These are phyloP conservation scores for Vitis amurensis DNA, from an alignment of 164 flowering plant species.

Conservation along the genomic window DNA sequence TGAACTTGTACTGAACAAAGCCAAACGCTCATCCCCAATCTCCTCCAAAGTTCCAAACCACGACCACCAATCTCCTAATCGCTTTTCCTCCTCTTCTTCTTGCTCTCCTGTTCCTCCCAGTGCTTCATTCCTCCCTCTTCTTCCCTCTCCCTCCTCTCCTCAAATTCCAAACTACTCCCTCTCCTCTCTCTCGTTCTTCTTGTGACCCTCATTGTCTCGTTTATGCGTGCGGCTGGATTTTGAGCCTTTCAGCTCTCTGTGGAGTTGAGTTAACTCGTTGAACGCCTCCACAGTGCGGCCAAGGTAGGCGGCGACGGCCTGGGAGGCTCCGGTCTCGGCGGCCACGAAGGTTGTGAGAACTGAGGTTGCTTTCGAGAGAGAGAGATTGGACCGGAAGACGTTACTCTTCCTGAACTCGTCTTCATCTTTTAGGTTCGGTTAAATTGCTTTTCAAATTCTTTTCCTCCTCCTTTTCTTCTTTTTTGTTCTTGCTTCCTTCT, in stretches of 20 bases:
- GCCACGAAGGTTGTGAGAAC: slow-evolving; percentile 22
- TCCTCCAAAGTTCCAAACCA: too few relatives aligned
- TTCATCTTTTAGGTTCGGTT: slow-evolving; percentile 10
- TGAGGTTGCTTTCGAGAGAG: slow-evolving; percentile 23
- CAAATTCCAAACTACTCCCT: background rate
- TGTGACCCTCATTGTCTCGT: too few relatives aligned
- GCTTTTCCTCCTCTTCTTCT: background rate
- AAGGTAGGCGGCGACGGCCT: slow-evolving; percentile 24
- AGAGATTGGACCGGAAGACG: slow-evolving; percentile 29
- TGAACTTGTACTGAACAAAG: too few relatives aligned
- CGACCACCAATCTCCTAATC: too few relatives aligned
- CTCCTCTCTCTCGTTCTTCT: too few relatives aligned
- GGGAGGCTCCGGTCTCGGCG: slow-evolving; percentile 23
- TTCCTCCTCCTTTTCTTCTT: too few relatives aligned
- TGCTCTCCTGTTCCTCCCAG: background rate
- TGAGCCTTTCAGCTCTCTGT: slow-evolving; percentile 18
- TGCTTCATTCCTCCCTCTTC: background rate
- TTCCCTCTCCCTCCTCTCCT: background rate
- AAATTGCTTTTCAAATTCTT: too few relatives aligned
- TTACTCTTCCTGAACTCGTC: slow-evolving; percentile 16
- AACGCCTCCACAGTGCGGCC: slow-evolving; percentile 24
- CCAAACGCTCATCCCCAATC: too few relatives aligned
- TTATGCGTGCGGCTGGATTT: background rate
- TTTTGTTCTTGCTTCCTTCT: too few relatives aligned
- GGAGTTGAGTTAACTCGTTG: slow-evolving; percentile 28